Percentiles rank a stretch among this genome's conserved stretches.
phyloP scores from a whole-genome alignment of 306 rosid species.

The Acacia confusa region DNA sequence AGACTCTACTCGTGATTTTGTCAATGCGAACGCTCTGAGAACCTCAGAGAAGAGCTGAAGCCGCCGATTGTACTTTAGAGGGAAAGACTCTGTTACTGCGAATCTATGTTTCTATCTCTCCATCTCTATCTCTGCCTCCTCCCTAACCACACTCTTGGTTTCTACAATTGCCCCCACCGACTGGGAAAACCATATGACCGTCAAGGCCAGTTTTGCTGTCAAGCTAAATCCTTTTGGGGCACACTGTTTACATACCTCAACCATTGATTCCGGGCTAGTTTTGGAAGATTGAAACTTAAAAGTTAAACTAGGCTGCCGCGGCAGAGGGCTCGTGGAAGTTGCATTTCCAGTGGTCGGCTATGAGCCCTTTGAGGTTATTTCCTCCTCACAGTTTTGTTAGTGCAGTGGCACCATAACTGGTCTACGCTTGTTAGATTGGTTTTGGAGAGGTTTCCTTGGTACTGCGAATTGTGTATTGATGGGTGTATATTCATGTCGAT shows the following conservation, averaged over 20 bases:
- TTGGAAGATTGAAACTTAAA: neutral
- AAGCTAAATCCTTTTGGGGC: neutral
- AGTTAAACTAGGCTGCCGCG: neutral
- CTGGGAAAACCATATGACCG: neutral
- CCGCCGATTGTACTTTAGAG: neutral
- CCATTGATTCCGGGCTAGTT: neutral
- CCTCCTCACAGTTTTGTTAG: neutral
- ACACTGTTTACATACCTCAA: neutral
- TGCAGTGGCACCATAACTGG: neutral
- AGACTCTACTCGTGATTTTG: too few species aligned
- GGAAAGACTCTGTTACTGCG: neutral
- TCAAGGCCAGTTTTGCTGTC: neutral
- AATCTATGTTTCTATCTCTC: neutral
- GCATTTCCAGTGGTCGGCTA: neutral
- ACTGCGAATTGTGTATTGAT: slow-evolving; percentile 32
- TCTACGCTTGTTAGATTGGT: slow-evolving; percentile 8
- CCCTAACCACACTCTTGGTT: neutral
- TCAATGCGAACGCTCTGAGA: neutral
- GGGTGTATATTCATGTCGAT: slow-evolving; percentile 45
- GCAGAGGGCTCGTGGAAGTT: neutral
- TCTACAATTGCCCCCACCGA: neutral
- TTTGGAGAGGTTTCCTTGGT: slow-evolving; percentile 9
- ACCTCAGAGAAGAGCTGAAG: neutral
- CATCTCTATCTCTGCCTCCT: neutral
- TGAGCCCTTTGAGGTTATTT: neutral